phyloP scores from a whole-genome alignment of 768 basidiomycete genomes.

The Trametes cubensis region DNA sequence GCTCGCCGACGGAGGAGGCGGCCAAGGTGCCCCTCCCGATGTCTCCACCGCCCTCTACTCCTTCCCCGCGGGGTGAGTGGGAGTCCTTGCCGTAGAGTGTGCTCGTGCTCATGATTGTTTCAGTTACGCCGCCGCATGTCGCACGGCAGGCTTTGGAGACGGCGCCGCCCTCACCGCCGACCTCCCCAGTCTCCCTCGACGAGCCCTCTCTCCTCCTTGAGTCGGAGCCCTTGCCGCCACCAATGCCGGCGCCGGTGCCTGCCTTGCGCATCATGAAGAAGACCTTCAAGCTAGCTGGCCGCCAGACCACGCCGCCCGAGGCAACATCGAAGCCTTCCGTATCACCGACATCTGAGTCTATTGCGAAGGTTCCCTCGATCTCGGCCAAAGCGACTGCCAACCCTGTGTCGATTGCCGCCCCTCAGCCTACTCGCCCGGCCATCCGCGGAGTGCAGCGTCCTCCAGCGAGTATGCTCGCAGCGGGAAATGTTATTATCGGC shows the following conservation, averaged over 20 bases:
- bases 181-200: slow-evolving; percentile 13
- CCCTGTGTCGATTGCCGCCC: not conserved
- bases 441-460: slow-evolving; percentile 35
- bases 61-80: slow-evolving; percentile 12
- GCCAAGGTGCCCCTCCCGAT: slow-evolving; percentile 13
- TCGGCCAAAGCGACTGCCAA: not conserved
- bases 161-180: slow-evolving; percentile 17
- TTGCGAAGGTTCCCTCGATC: not conserved
- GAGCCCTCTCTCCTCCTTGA: slow-evolving; percentile 20
- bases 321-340: not conserved
- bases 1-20: slow-evolving; percentile 14
- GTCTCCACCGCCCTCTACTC: slow-evolving; percentile 11
- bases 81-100: not conserved
- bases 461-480: slow-evolving; percentile 25
- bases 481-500: slow-evolving; percentile 15
- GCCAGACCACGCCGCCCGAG: slow-evolving; percentile 2
- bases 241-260: slow-evolving; percentile 29
- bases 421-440: slow-evolving; percentile 19
- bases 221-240: slow-evolving; percentile 8
- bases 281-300: slow-evolving; percentile 31
- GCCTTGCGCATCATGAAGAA: slow-evolving; percentile 36
- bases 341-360: no score
- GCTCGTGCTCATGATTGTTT: not conserved
- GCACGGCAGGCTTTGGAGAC: not conserved
- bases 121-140: slow-evolving; percentile 6